Conservation (phyloP, 352 stramenopile species). For the Pythium guiyangense region DNA sequence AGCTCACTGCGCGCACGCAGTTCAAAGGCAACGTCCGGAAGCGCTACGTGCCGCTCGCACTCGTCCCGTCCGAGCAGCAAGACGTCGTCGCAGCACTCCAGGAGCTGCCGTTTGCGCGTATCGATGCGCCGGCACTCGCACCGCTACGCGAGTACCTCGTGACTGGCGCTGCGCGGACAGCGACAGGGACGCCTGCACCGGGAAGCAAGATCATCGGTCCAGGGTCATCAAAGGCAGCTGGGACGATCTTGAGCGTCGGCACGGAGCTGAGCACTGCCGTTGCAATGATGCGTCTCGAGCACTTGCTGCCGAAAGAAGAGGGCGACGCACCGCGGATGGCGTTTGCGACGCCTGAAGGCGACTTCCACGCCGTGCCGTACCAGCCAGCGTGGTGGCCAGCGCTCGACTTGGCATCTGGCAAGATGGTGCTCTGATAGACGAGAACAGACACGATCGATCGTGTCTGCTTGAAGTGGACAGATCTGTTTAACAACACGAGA, state of each 20-base stretch:
- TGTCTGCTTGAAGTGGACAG: no score
- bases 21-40: slow-evolving; percentile 90
- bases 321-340: slow-evolving; percentile 37
- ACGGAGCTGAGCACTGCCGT: slow-evolving; percentile 43
- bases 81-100: slow-evolving; percentile 46
- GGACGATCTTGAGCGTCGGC: slow-evolving; percentile 38
- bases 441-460: not conserved
- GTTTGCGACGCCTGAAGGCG: slow-evolving; percentile 62
- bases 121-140: slow-evolving; percentile 33
- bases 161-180: slow-evolving; percentile 22
- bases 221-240: slow-evolving; percentile 54
- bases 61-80: slow-evolving; percentile 45
- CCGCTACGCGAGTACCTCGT: slow-evolving; percentile 44
- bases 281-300: slow-evolving; percentile 77
- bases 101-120: slow-evolving; percentile 53
- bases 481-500: no score
- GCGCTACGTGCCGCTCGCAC: slow-evolving; percentile 62
- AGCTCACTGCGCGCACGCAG: slow-evolving; percentile 92
- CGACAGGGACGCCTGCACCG: slow-evolving; percentile 17
- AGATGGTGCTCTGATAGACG: slow-evolving; percentile 51
- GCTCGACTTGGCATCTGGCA: slow-evolving; percentile 68
- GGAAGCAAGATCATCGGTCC: slow-evolving; percentile 49
- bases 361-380: slow-evolving; percentile 66
- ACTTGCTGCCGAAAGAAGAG: slow-evolving; percentile 47
- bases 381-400: slow-evolving; percentile 72